Evolutionary conservation across 371 early-diverging fungal species (phyloP), one percentile per base, ranked within the genome.

Genomic region (Syncephalis plumigaleata): DNA sequence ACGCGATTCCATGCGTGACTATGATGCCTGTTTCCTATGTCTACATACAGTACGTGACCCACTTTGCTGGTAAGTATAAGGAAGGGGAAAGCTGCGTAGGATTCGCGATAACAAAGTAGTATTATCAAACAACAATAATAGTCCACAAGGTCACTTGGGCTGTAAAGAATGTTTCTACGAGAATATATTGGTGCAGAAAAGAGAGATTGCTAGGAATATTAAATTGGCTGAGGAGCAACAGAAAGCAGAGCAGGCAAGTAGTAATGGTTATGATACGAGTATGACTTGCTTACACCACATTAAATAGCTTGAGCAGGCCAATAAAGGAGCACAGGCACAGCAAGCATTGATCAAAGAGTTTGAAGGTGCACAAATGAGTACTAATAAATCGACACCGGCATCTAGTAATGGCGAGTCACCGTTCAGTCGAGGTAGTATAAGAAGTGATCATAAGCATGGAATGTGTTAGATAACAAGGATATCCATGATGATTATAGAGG

Each of bases 111-210:
- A 15, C 31, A 42, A 20, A 26, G 8, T 40, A n/a, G 38, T 9
- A 25, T 2, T 25, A 9, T 25, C 18, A 4, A 9, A 55, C 3
- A 39, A 21, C n/a, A 44, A 49, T 15, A 53, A n/a, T 42, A 68
- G 75, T 42, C 43, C 71, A 2, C 57, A 77, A 42, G 92, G 92
- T 0, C 92, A 92, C 59, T 54, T 90, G 11, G 72, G 81, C 0
- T 92, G 92, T 59, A 77, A 73, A 46, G 94, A 93, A 54, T 96
- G 97, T 62, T 77, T 87, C 50, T 79, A 79, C 55, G 81, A 87
- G 54, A 80, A 73, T 53, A 83, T 94, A 18, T 59, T 93, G 18
- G 65, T 79, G 11, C 97, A 96, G 57, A 93, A 86, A 55, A 71
- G 79, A 52, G 75, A 75, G 25, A 85, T 88, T 22, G 60, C 65